Base-by-base conservation (phyloP, 2,329 filamentous ascomycete genomes). In the Westerdykella aurantiaca region DNA sequence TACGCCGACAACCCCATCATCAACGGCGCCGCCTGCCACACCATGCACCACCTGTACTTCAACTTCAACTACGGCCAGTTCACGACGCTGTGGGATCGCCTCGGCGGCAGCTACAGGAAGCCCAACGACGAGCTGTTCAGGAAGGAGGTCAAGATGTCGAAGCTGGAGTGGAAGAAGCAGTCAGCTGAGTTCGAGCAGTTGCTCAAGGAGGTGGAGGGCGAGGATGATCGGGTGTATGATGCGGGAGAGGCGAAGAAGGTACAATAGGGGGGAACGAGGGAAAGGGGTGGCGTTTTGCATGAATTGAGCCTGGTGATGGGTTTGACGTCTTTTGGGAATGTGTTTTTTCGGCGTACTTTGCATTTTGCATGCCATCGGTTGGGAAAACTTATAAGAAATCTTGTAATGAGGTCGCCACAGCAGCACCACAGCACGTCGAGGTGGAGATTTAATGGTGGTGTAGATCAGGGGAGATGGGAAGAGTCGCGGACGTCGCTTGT, bases 1-100 rank as follows among this genome's bases (percentile, higher is more conserved):
- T 80, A 94, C 13, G 85, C 88, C 60, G 86, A 96, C 71, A 88
- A 85, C 60, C 85, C 88, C n/a, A 69, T 96, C 55, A 82, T 96
- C 70, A 97, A 97, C 66, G 91, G 91, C 41, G 89, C 91, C 11
- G 91, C 91, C 22, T 96, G 91, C 75, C 91, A 96, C 69, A 88
- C 85, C 17, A 81, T 90, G 77, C 91, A 97, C 69, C 91, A 96
- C 65, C 69, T 89, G 33, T 86, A 87, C 69, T 68, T 64, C 55
- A 65, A 63, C 48, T 61, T 86, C 76, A 96, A 95, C 72, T 96
- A 95, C 61, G 90, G 90, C 46, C 90, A 96, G 68, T 96, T 90
- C 72, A 93, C 88, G 13, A 95, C 89, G 0, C 74, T 93, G 16
- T 95, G 90, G 85, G 90, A 96, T 68, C 83, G 90, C 42, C 69